Percentiles rank a stretch among this genome's conserved stretches.
Conservation (phyloP, 75 land plant species). For the Picea sitchensis region DNA sequence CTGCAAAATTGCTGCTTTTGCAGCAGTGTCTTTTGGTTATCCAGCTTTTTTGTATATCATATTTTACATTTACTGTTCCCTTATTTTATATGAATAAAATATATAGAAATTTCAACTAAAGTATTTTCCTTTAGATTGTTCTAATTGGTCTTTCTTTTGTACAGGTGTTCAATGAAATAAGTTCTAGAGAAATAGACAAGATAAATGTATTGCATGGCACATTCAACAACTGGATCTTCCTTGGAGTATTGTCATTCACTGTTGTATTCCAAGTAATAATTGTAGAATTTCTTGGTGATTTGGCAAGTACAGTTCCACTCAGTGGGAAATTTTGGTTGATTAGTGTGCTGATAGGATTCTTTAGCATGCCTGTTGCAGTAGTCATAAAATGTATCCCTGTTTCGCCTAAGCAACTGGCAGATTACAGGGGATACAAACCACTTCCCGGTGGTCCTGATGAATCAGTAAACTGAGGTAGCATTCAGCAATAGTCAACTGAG, state of each 20-base stretch:
- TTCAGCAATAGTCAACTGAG: neutral
- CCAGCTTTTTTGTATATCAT: too few species aligned
- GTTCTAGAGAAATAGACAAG: slow-evolving; percentile 92
- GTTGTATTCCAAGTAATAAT: slow-evolving; percentile 78
- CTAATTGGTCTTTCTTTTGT: neutral
- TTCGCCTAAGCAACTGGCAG: slow-evolving; percentile 9
- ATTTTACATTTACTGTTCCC: too few species aligned
- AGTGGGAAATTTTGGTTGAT: slow-evolving; percentile 50
- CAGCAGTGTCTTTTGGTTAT: too few species aligned
- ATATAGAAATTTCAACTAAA: too few species aligned
- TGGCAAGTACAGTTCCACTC: slow-evolving; percentile 84
- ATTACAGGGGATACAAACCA: slow-evolving; percentile 40
- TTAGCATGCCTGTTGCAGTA: slow-evolving; percentile 75
- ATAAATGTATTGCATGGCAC: slow-evolving; percentile 78
- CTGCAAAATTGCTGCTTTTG: too few species aligned
- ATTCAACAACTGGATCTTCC: slow-evolving; percentile 70
- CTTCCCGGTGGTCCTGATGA: slow-evolving; percentile 40
- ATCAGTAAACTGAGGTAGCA: slow-evolving; percentile 13
- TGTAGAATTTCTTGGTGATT: slow-evolving; percentile 72
- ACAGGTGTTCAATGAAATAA: slow-evolving; percentile 94
- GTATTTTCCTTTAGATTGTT: too few species aligned
- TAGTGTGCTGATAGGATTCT: slow-evolving; percentile 54
- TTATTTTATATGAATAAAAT: too few species aligned
- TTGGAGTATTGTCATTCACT: slow-evolving; percentile 52
- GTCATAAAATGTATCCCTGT: slow-evolving; percentile 66